Evolutionary conservation across 805 yeast genomes (phyloP).

Genomic region (Metschnikowia similis): DNA sequence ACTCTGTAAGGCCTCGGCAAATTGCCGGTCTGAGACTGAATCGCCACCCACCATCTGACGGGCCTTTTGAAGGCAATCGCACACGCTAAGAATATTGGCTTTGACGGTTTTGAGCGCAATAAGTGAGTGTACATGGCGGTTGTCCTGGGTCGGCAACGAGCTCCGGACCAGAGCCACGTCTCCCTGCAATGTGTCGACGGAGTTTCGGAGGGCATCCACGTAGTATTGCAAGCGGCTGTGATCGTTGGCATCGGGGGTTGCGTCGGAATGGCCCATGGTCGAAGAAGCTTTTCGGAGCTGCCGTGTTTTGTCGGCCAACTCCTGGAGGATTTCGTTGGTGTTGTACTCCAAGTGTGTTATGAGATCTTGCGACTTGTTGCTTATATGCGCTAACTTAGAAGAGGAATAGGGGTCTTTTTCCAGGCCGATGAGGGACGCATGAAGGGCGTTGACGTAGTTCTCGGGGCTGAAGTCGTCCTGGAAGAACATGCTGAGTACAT

Average conservation of each 20-base stretch:
- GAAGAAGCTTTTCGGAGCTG: conserved; percentile 49
- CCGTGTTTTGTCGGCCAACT: conserved; percentile 48
- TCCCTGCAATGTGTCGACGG: conserved; percentile 51
- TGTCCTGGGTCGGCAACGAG: conserved; percentile 2
- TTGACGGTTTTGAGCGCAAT: conserved; percentile 43
- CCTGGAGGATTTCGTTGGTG: conserved; percentile 53
- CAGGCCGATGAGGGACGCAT: conserved; percentile 35
- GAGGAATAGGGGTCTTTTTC: conserved; percentile 25
- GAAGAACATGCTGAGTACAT: conserved; percentile 61
- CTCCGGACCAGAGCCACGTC: conserved; percentile 11
- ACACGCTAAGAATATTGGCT: conserved; percentile 42
- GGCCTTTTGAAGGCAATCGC: conserved; percentile 38
- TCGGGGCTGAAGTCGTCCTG: conserved; percentile 63
- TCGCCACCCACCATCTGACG: conserved; percentile 10
- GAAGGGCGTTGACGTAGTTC: conserved; percentile 60
- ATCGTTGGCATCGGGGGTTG: conserved; percentile 8
- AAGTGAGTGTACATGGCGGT: conserved; percentile 29
- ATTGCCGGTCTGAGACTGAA: conserved; percentile 15
- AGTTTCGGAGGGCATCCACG: conserved; percentile 53
- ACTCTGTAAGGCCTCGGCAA: conserved; percentile 34
- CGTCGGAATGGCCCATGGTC: conserved; percentile 32
- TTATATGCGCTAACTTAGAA: conserved; percentile 36
- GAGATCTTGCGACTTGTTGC: conserved; percentile 46
- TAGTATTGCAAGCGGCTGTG: conserved; percentile 64
- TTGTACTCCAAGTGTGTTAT: conserved; percentile 59